Evolutionary conservation across 2,329 filamentous ascomycete genomes (phyloP), one percentile per base, ranked within the genome.

Genomic region (Fusarium nodosum): DNA sequence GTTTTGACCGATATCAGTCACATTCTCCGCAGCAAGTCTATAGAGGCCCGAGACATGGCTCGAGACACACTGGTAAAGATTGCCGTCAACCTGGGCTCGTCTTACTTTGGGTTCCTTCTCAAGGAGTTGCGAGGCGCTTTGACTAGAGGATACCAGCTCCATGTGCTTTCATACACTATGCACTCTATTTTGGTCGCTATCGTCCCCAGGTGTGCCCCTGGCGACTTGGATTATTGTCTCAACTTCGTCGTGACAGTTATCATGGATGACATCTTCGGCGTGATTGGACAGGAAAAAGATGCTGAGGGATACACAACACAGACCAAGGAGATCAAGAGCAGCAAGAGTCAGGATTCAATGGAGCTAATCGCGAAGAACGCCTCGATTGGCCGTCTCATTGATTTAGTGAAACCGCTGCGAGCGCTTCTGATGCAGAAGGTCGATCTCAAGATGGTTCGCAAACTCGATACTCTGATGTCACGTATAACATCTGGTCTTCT

Each of bases 281-380:
- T 90, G 8, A 91, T 92, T 34, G 96, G 96, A 3, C 92, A 97
- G 80, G 95, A 99, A 77, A 99, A 99, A 80, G 96, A 99, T 74
- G 95, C 95, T 0, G 94, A 97, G 73, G 96, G 94, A 55, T 99
- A 99, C 78, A 91, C 91, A 58, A 97, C 90, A 77, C 92, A 95
- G 79, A 97, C 97, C 91, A 97, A 97, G 79, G 96, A 99, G 81
- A 91, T 99, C 59, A 98, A 97, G 83, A 96, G 93, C 79, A 97
- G 93, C 84, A 99, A 98, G 84, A 97, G 94, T 77, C 97, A 94
- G 75, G 97, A 99, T 77, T 97, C 96, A 0, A 97, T 98, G 90
- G 95, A 98, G 78, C 84, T 98, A 18, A 86, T 98, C 69, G 92
- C 96, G 28, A 93, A 91, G 75, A 94, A 90, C 48, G 90, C 93